Conservation (phyloP, 192 early-diverging fungal genomes). For the Mycoemilia scoparia region DNA sequence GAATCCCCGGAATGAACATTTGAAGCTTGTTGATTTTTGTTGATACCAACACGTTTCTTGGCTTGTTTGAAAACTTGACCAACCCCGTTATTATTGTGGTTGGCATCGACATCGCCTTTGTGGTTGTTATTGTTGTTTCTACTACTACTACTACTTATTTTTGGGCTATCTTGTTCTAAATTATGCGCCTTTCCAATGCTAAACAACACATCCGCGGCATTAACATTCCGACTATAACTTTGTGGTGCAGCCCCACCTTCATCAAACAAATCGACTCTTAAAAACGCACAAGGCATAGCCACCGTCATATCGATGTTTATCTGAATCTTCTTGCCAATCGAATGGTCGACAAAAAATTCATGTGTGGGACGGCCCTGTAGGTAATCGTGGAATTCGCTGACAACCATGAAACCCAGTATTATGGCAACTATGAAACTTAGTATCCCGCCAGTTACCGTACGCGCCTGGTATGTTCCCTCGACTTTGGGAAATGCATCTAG, state of each 20-base stretch:
- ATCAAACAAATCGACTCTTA: conserved; percentile 24
- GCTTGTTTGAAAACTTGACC: background rate
- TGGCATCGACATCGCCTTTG: conserved; percentile 1
- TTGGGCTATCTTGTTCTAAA: too few relatives aligned
- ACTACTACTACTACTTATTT: background rate
- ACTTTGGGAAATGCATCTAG: conserved; percentile 84
- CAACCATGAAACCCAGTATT: conserved; percentile 44
- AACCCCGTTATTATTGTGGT: conserved; percentile 15
- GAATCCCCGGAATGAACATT: background rate
- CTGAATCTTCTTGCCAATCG: conserved; percentile 39
- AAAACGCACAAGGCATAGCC: conserved; percentile 58
- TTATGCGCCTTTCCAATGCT: too few relatives aligned
- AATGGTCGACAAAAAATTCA: conserved; percentile 62
- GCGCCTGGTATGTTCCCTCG: conserved; percentile 53
- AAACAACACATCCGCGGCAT: too few relatives aligned
- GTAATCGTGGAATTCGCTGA: conserved; percentile 54
- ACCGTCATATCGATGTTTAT: conserved; percentile 78
- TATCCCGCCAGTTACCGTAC: conserved; percentile 54
- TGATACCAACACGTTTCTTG: background rate
- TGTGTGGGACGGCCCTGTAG: conserved; percentile 40
- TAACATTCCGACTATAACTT: too few relatives aligned
- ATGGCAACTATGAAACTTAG: conserved; percentile 49
- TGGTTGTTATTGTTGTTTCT: background rate
- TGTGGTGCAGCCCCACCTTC: conserved; percentile 6
- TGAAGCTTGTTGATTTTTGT: background rate